Base-by-base conservation (phyloP, 352 stramenopile genomes). In the Globisporangium sylvaticum region DNA sequence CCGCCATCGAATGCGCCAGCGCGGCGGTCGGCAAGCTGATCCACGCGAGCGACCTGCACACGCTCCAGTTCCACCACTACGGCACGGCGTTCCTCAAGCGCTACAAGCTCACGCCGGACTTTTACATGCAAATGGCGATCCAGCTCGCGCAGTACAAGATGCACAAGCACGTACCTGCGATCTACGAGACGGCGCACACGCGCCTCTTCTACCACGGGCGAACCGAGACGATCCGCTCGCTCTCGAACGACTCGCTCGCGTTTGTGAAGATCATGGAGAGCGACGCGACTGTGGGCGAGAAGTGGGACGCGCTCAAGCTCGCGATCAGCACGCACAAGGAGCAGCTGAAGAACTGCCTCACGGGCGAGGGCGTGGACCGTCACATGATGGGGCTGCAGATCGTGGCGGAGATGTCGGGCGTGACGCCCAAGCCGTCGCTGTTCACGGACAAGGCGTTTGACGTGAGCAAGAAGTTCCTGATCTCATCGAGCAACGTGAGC, bases 141-240 rank as follows among this genome's bases (percentile, higher is more conserved):
- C 97, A 99, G 76, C 79, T 99, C n/a, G 97, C 95, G 2, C 95
- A 98, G 53, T 99, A 97, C 80, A 96, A 97, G 70, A 95, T 99
- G 67, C 97, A 98, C 83, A 87, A 90, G 34, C 73, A 88, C 68
- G 83, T 98, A 54, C 95, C 92, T 32, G 96, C 94, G 20, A 97
- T 98, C 7, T 99, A 99, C 72, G 97, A 99, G 80, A 97, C 97
- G 15, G 97, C 94, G 20, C 96, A 99, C 83, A 98, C 97, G 68
- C 86, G 96, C n/a, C 83, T 97, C 48, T 99, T 98, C 73, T 95
- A 98, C 58, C 97, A 99, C 68, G 97, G 97, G 3, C 90, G 97
- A 48, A 99, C 97, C 1, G 94, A 97, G 70, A 96, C 91, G 15
- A 92, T 95, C 57, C 85, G 91, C 6, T 88, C 94, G 34, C 80